These are phyloP conservation scores for Heritiera fomes DNA, from an alignment of 345 rosid species.

Conservation along the genomic window DNA sequence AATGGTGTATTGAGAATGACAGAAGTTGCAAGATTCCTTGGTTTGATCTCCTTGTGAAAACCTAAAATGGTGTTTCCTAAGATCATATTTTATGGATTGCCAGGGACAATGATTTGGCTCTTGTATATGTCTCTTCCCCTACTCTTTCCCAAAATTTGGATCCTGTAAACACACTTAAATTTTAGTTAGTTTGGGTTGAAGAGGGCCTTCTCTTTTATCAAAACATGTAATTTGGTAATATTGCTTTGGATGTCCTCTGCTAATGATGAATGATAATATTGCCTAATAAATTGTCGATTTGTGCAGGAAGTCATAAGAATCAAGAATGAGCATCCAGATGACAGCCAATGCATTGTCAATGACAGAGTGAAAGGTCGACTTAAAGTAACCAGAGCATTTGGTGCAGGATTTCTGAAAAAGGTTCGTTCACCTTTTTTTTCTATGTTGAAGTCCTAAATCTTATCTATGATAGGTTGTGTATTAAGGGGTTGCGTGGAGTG, in stretches of 20 bases:
- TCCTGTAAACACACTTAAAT: not conserved
- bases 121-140: not conserved
- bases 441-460: not conserved
- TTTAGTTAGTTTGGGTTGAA: not conserved
- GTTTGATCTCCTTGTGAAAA: slow-evolving; percentile 1
- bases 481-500: not conserved
- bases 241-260: not conserved
- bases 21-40: slow-evolving; percentile 1
- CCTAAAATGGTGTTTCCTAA: not conserved
- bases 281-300: slow-evolving; percentile 23
- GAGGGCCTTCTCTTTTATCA: not conserved
- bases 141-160: not conserved
- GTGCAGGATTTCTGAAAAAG: slow-evolving; percentile 96
- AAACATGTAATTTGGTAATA: not conserved
- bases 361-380: slow-evolving; percentile 95
- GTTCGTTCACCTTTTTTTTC: slow-evolving; percentile 34
- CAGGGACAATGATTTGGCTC: not conserved
- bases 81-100: not conserved
- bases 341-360: slow-evolving; percentile 79
- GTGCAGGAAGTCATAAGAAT: slow-evolving; percentile 89
- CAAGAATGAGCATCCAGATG: slow-evolving; percentile 94
- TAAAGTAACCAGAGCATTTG: slow-evolving; percentile 96
- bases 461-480: not conserved
- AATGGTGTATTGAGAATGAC: not conserved
- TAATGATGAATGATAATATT: not conserved